A percentile compares a stretch with the other conserved stretches of the same genome.
phyloP scores from a whole-genome alignment of 106 monocot species.

The Allium sativum region DNA sequence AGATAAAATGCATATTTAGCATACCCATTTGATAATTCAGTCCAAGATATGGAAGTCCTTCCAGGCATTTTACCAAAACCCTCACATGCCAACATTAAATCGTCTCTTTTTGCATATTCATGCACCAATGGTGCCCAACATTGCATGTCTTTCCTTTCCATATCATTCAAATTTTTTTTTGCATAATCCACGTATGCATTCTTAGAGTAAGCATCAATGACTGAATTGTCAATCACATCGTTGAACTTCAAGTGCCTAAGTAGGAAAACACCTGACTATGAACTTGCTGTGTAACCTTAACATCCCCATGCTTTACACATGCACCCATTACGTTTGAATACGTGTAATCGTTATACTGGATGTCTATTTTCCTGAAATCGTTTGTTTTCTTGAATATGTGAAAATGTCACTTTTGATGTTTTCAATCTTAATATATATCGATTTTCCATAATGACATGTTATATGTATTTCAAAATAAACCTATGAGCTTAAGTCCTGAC shows the following conservation, averaged over 20 bases:
- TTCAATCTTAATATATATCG: no score
- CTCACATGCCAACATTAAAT: conserved; percentile 29
- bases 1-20: conserved; percentile 21
- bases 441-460: no score
- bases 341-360: conserved; percentile 30
- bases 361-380: conserved; percentile 26
- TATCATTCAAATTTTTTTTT: conserved; percentile 47
- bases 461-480: no score
- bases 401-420: no score
- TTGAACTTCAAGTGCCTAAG: conserved; percentile 32
- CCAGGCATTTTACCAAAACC: conserved; percentile 65
- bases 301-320: conserved; percentile 30
- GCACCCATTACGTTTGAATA: conserved; percentile 50
- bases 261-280: conserved; percentile 52
- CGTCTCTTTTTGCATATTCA: conserved; percentile 44
- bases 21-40: conserved; percentile 53
- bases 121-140: conserved; percentile 57
- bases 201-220: conserved; percentile 62
- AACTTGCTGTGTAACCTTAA: conserved; percentile 25
- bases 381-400: no score
- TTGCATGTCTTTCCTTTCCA: conserved; percentile 34
- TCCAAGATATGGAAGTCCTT: conserved; percentile 63
- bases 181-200: conserved; percentile 33
- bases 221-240: conserved; percentile 36
- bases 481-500: no score